Evolutionary conservation across 2,329 filamentous ascomycete species (phyloP).

Genomic region (Pochonia chlamydosporia): DNA sequence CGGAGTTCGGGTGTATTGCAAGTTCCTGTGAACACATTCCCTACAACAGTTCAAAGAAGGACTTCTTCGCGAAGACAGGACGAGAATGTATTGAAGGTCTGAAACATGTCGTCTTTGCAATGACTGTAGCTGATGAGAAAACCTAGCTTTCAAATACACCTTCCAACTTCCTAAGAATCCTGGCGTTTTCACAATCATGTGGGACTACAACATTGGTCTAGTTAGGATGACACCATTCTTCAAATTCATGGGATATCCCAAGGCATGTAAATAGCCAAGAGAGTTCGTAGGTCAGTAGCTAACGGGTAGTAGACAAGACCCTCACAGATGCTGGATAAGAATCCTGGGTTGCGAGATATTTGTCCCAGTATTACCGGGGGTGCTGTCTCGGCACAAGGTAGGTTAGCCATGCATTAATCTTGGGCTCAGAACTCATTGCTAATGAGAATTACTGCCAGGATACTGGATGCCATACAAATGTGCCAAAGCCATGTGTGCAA

Average conservation of each 20-base stretch:
- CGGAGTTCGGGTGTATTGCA: constrained; percentile 57
- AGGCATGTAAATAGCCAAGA: constrained; percentile 47
- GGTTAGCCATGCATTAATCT: constrained; percentile 9
- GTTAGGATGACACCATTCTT: constrained; percentile 94
- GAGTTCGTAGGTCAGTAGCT: background rate
- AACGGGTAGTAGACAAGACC: constrained; percentile 65
- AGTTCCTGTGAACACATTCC: constrained; percentile 72
- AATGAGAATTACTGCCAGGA: constrained; percentile 44
- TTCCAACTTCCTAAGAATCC: constrained; percentile 67
- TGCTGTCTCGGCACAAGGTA: constrained; percentile 83
- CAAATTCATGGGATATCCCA: constrained; percentile 81
- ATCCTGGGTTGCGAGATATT: constrained; percentile 80
- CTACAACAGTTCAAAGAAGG: constrained; percentile 89
- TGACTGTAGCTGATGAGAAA: background rate
- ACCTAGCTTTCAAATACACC: constrained; percentile 73
- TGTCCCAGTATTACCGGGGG: constrained; percentile 94
- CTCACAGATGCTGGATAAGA: constrained; percentile 72
- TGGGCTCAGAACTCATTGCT: constrained; percentile 7
- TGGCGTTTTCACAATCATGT: constrained; percentile 73
- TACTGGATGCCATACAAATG: constrained; percentile 96
- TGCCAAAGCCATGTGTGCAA: constrained; percentile 79
- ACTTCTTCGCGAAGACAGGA: constrained; percentile 79
- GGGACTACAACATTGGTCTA: constrained; percentile 94
- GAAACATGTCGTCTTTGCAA: constrained; percentile 3
- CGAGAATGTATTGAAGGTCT: constrained; percentile 84